phyloP scores from a whole-genome alignment of 2,329 filamentous ascomycete genomes.

The Apiospora marii region DNA sequence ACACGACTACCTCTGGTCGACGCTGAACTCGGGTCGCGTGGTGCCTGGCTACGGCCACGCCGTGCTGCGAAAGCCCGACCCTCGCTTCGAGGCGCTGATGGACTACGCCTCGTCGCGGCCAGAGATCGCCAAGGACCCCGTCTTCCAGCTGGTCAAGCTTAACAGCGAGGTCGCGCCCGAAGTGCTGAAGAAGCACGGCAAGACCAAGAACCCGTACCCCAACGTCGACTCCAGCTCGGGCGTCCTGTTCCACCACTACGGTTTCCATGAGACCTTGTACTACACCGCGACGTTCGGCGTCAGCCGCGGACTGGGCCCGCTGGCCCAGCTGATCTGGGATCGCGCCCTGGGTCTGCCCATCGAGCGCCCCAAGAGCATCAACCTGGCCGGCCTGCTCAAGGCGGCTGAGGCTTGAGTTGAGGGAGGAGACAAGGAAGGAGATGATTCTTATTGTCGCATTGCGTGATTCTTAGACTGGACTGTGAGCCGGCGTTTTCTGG shows the following conservation, averaged over 20 bases:
- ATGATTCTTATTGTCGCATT: neutral
- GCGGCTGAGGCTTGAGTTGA: slow-evolving; percentile 52
- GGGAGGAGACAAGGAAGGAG: neutral
- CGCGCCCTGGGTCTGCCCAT: slow-evolving; percentile 92
- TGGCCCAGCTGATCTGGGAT: slow-evolving; percentile 97
- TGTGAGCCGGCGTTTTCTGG: neutral
- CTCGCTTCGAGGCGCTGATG: slow-evolving; percentile 95
- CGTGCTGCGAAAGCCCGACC: slow-evolving; percentile 95
- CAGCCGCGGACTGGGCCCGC: slow-evolving; percentile 78
- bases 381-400: slow-evolving; percentile 85
- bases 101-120: slow-evolving; percentile 88
- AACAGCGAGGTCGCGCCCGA: slow-evolving; percentile 91
- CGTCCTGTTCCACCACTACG: slow-evolving; percentile 97
- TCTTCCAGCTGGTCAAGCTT: slow-evolving; percentile 93
- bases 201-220: slow-evolving; percentile 97
- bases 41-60: slow-evolving; percentile 96
- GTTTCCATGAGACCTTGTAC: slow-evolving; percentile 96
- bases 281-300: slow-evolving; percentile 81
- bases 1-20: slow-evolving; percentile 88
- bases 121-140: slow-evolving; percentile 84
- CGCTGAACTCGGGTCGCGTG: slow-evolving; percentile 91
- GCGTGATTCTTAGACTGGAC: neutral
- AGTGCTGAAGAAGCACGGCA: slow-evolving; percentile 93
- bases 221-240: slow-evolving; percentile 96
- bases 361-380: slow-evolving; percentile 97